phyloP scores from a whole-genome alignment of 2,329 filamentous ascomycete genomes.

The Tolypocladium tundrense region DNA sequence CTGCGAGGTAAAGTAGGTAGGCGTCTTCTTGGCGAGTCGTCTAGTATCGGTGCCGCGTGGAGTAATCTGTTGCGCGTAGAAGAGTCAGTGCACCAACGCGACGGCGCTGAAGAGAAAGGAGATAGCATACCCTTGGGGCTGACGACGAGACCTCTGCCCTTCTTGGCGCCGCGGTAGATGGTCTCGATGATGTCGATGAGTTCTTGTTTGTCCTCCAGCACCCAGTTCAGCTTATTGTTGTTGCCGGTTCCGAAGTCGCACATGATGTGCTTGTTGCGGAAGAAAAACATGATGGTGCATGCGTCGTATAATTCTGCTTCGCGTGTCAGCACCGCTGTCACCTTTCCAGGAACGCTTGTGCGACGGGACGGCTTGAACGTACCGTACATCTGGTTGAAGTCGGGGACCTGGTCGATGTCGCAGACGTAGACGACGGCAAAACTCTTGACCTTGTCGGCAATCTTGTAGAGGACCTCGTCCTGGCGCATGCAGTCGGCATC shows the following conservation, averaged over 20 bases:
- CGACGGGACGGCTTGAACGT: constrained; percentile 10
- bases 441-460: constrained; percentile 89
- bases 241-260: constrained; percentile 96
- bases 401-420: constrained; percentile 81
- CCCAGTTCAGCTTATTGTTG: constrained; percentile 98
- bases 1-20: not conserved
- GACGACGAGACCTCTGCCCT: constrained; percentile 90
- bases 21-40: not conserved
- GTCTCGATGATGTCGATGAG: constrained; percentile 98
- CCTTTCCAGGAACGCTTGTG: not conserved
- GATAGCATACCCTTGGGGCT: constrained; percentile 64
- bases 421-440: constrained; percentile 89
- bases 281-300: constrained; percentile 94
- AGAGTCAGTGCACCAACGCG: constrained; percentile 1
- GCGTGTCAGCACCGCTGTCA: not conserved
- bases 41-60: constrained; percentile 27
- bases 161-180: constrained; percentile 96
- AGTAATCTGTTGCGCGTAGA: constrained; percentile 17
- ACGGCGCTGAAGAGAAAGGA: not conserved
- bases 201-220: constrained; percentile 92
- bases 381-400: constrained; percentile 94
- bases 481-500: constrained; percentile 64
- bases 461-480: constrained; percentile 90
- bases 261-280: constrained; percentile 98
- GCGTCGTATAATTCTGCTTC: constrained; percentile 64